phyloP scores from a whole-genome alignment of 1,139 yeast species.

The Candida sanyaensis region DNA sequence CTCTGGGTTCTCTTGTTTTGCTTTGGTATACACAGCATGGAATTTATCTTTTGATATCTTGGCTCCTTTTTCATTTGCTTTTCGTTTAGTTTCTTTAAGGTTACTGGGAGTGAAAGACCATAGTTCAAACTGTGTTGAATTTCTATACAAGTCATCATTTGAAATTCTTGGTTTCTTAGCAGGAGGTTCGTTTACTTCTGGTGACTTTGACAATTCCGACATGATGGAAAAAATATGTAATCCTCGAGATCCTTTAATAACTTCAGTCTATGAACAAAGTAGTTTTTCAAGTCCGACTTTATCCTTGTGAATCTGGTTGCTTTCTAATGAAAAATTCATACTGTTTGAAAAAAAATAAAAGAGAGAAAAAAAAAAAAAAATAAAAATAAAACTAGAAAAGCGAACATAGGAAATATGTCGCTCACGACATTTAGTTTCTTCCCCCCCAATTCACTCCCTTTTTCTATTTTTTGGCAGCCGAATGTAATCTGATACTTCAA shows the following conservation, averaged over 20 bases:
- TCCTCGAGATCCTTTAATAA: neutral
- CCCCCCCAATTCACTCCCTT: no score
- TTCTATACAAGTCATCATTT: conserved; percentile 83
- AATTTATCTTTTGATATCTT: conserved; percentile 40
- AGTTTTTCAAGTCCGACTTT: no score
- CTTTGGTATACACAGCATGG: conserved; percentile 22
- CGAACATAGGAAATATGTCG: no score
- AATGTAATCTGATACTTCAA: no score
- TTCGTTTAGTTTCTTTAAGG: conserved; percentile 47
- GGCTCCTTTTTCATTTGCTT: conserved; percentile 57
- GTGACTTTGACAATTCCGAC: neutral
- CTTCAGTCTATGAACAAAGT: no score
- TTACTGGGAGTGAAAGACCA: conserved; percentile 80
- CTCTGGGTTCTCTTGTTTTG: conserved; percentile 32
- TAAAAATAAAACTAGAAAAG: no score
- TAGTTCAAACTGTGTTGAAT: conserved; percentile 76
- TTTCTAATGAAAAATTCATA: no score
- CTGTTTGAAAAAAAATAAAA: no score
- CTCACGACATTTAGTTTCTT: no score
- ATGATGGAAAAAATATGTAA: neutral
- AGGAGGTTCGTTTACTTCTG: neutral
- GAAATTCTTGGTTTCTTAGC: conserved; percentile 34
- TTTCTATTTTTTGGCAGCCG: no score
- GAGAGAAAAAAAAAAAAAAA: no score
- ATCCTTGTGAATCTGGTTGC: no score